Evolutionary conservation across 2,329 filamentous ascomycete species (phyloP), one percentile per base, ranked within the genome.

Genomic region (Trichoderma hamatum): DNA sequence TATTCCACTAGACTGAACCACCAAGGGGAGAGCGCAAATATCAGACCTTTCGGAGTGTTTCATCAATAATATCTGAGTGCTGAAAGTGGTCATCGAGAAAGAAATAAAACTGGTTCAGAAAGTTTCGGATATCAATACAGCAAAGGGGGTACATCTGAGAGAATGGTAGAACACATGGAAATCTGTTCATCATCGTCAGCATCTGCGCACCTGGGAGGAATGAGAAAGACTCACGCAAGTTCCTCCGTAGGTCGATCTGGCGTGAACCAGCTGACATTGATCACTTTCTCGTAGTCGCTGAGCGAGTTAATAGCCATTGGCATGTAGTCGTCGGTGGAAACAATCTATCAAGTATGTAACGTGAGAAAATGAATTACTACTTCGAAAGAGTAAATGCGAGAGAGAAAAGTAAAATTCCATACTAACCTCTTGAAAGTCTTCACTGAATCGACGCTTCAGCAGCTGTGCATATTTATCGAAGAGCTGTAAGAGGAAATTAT

Each of bases 71-170:
- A 71, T 88, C 90, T 1, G 93, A 92, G 72, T 97, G 92, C 72
- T 96, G 91, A 77, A 98, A 98, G 77, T 98, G 94, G 76, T 98
- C 94, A 75, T 97, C 94, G 10, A 93, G 94, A 81, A 98, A 99
- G 79, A 96, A 94, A 79, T 98, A 98, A 76, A 99, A 98, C 76
- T 98, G 94, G 78, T 97, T 97, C 70, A 98, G 84, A 79, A 99
- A 98, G 79, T 97, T 97, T 51, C 95, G 89, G 74, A 99, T 97
- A 76, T 98, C 94, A 77, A 98, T 98, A 82, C 96, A 99, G 81
- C 96, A 97, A 36, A 98, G 85, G 1, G 96, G 95, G 77, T 99
- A 99, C 96, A 99, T 99, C 75, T 98, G 94, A 14, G 94, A 97
- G 79, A 99, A 99, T 0, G 96, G 96, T 1, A 99, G 84, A n/a